phyloP scores from a whole-genome alignment of 192 early-diverging fungal genomes.

The Spizellomyces punctatus region DNA sequence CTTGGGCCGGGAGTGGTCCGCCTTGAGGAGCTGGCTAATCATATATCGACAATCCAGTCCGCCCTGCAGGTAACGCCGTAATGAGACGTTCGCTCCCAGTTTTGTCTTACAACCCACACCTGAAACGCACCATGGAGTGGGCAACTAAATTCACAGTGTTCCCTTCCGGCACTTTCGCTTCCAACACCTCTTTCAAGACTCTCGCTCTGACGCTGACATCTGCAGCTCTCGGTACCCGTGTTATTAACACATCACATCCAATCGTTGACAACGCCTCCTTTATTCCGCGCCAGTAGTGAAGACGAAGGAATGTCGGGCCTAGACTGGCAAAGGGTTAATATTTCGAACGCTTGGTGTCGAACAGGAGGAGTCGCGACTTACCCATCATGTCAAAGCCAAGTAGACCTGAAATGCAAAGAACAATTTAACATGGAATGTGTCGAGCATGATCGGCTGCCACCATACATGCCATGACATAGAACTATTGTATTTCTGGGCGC shows the following conservation, averaged over 20 bases:
- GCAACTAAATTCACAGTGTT: constrained; percentile 77
- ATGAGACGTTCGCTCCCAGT: no score
- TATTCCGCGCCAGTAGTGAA: constrained; percentile 87
- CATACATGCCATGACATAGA: constrained; percentile 72
- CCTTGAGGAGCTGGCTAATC: constrained; percentile 69
- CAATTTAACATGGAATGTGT: background rate
- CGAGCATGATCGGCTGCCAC: background rate
- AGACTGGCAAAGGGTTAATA: background rate
- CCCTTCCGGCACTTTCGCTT: constrained; percentile 36
- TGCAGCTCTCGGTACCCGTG: constrained; percentile 71
- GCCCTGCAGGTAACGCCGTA: constrained; percentile 43
- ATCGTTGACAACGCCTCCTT: constrained; percentile 71
- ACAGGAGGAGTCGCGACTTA: background rate
- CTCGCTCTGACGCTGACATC: constrained; percentile 73
- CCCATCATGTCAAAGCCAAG: constrained; percentile 80
- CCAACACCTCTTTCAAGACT: constrained; percentile 64
- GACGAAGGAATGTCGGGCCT: constrained; percentile 45
- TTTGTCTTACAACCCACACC: no score
- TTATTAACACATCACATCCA: constrained; percentile 75
- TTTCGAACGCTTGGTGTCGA: no score
- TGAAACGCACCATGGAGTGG: constrained; percentile 75
- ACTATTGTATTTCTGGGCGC: constrained; percentile 63
- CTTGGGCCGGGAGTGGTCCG: constrained; percentile 41
- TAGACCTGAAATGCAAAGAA: constrained; percentile 45
- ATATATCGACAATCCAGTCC: constrained; percentile 86